phyloP scores from a whole-genome alignment of 2,329 filamentous ascomycete genomes.

The Epichloe gansuensis region DNA sequence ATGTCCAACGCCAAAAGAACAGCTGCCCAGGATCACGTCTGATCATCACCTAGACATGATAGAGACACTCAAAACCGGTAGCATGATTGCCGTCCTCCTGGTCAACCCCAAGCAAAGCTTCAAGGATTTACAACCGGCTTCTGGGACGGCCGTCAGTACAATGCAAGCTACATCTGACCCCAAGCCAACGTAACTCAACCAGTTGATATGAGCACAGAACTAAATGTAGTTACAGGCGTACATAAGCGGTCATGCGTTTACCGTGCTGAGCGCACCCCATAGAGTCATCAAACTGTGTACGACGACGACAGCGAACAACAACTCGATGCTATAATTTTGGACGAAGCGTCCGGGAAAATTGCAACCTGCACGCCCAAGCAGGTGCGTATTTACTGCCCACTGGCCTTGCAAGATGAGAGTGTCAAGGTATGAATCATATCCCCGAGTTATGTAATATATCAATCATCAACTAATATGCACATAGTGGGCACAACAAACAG shows the following conservation, averaged over 20 bases:
- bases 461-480: conserved; percentile 11
- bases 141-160: conserved; percentile 61
- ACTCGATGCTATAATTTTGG: conserved; percentile 67
- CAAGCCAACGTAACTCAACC: neutral
- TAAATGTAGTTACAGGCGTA: conserved; percentile 50
- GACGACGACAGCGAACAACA: conserved; percentile 54
- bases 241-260: conserved; percentile 77
- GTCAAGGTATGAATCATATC: conserved; percentile 46
- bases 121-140: conserved; percentile 64
- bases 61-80: conserved; percentile 14
- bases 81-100: conserved; percentile 68
- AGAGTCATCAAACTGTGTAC: conserved; percentile 84
- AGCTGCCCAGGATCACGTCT: neutral
- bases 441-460: neutral
- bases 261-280: conserved; percentile 65
- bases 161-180: conserved; percentile 38
- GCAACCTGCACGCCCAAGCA: conserved; percentile 55
- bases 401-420: conserved; percentile 55
- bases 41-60: conserved; percentile 2
- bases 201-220: neutral
- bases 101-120: conserved; percentile 64
- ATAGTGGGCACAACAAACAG: conserved; percentile 54
- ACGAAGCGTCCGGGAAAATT: conserved; percentile 76
- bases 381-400: conserved; percentile 69
- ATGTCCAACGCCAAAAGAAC: neutral